Percentiles rank a stretch among this genome's conserved stretches.
Evolutionary conservation across 768 basidiomycete species (phyloP).

Genomic region (Amanita jacksonii): DNA sequence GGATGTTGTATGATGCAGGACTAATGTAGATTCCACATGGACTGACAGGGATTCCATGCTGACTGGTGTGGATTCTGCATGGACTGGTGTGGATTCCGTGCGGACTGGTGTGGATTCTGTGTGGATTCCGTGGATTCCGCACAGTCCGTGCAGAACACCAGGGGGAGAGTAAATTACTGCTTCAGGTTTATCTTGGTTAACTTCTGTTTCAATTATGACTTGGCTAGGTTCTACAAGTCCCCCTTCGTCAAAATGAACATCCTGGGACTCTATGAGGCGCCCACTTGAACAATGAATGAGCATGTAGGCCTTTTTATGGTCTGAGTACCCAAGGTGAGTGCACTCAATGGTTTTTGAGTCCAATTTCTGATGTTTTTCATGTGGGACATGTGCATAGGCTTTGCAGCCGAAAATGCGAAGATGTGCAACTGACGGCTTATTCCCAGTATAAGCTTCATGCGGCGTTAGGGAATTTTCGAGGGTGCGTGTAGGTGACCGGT

Average conservation of each 20-base stretch:
- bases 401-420: constrained; percentile 1
- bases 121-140: no score
- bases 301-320: constrained; percentile 9
- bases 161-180: no score
- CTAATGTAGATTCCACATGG: no score
- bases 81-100: no score
- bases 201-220: not conserved
- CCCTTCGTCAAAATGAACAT: not conserved
- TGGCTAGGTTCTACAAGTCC: not conserved
- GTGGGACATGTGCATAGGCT: constrained; percentile 7
- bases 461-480: not conserved
- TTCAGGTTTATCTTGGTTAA: not conserved
- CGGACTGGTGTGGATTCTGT: no score
- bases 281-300: not conserved
- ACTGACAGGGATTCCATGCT: no score
- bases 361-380: constrained; percentile 2
- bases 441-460: not conserved
- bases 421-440: not conserved
- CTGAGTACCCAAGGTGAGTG: constrained; percentile 6
- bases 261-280: not conserved
- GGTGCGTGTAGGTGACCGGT: not conserved
- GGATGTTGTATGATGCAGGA: no score
- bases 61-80: no score
- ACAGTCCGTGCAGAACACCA: no score
- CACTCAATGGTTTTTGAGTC: constrained; percentile 1